These are phyloP conservation scores for Areca catechu DNA, from an alignment of 176 grass and related monocot species.

Conservation along the genomic window DNA sequence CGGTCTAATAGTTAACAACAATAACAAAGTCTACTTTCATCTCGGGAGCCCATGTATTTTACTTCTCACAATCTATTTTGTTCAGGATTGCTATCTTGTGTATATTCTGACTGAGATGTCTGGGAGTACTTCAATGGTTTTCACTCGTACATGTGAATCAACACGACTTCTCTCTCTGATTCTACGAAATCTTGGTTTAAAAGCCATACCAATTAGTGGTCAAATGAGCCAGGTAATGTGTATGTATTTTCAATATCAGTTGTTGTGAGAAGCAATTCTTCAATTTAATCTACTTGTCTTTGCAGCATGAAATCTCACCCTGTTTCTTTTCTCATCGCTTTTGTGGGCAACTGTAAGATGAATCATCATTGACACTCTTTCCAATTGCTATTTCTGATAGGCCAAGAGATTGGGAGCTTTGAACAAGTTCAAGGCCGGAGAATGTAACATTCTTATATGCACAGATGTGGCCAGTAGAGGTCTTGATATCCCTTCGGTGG, in stretches of 20 bases:
- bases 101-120: constrained; percentile 68
- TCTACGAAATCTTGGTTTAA: constrained; percentile 73
- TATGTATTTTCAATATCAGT: not conserved
- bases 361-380: not conserved
- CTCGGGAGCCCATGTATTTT: not conserved
- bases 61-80: not conserved
- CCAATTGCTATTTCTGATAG: constrained; percentile 29
- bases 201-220: constrained; percentile 75
- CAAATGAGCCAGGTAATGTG: constrained; percentile 78
- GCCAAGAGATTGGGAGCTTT: constrained; percentile 81
- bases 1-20: no score
- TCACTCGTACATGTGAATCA: constrained; percentile 85
- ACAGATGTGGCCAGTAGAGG: constrained; percentile 92
- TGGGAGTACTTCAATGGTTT: constrained; percentile 67
- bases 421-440: constrained; percentile 71
- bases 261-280: no score
- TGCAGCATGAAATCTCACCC: no score
- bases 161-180: constrained; percentile 61
- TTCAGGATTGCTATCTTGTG: constrained; percentile 86
- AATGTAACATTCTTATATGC: constrained; percentile 80
- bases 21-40: no score
- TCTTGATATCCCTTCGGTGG: constrained; percentile 89
- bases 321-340: no score
- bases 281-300: no score
- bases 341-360: no score